Base-by-base conservation (phyloP, 2,329 filamentous ascomycete genomes). In the Penicillium rolfsii region DNA sequence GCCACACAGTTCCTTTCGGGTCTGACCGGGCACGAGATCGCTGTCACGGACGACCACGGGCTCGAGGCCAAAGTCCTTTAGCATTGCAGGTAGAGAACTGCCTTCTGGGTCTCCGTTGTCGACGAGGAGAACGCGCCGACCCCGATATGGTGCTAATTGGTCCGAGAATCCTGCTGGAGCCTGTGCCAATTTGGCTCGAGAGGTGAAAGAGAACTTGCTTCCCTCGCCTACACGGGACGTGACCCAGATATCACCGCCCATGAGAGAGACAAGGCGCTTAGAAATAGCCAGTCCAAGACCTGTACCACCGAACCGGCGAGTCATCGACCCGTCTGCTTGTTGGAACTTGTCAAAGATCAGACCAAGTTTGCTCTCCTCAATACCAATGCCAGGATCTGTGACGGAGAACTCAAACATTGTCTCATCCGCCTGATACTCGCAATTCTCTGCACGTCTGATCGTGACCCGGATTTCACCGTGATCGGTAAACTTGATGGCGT, bases 341-440 rank as follows among this genome's bases (percentile, higher is more conserved):
- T 97, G 93, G 85, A 97, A 97, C 0, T 93, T 97, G 78, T 97
- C 93, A 77, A 97, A 97, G 72, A 97, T 97, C 64, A 97, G 83
- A 70, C 96, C 91, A 52, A 97, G 85, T 80, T 97, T 97, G 79
- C 97, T 92, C 64, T 89, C 85, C 68, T 93, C 91, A 70, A 97
- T 97, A 67, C 93, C 93, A 71, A 97, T 97, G 66, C 94, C 93
- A 46, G 93, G 97, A 75, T 97, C 93, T 24, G 90, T 89, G 22
- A 97, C 93, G 58, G 93, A 88, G 77, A 97, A 97, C 78, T 97
- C 91, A 75, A 97, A 93, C 36, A 91, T 89, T 68, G 95, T 96
- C 75, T 97, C 91, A 67, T 89, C 89, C 8, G 83, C 80, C 19
- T 82, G 82, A 69, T 85, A 89, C 26, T 85, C 82, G 19, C 87